Base-by-base conservation (phyloP, 1,284 basidiomycete species). In the Cerioporus squamosus region DNA sequence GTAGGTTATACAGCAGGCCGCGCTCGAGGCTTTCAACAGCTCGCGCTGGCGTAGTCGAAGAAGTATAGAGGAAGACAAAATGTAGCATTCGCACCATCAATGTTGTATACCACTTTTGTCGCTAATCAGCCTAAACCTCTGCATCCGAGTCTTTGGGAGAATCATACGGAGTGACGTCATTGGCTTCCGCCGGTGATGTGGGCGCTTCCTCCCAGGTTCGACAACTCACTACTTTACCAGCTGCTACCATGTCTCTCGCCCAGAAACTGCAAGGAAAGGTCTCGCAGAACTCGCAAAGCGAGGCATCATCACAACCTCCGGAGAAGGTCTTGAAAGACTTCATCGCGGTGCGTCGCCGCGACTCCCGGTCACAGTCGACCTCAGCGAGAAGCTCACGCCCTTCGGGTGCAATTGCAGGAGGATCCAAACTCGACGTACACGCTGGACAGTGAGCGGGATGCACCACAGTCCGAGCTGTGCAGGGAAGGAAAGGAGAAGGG, bases 391-490 rank as follows among this genome's bases (percentile, higher is more conserved):
- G n/a, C 40, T 17, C 33, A 36, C 33, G 15, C 33, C n/a, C 29
- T 7, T 29, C 33, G 33, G 33, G 33, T 36, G 33, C 33, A 36
- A 36, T 36, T 36, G 33, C 65, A 88, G 85, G 76, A 78, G 61
- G 74, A 81, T 51, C 84, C 82, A 5, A 72, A 77, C 43, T 75
- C 79, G 49, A 67, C 70, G 44, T 89, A 87, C 70, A 82, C 82
- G 2, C 86, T 89, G 67, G 82, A 87, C 74, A 82, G 81, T 65
- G 81, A 83, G 64, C 77, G 82, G 48, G 83, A 81, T 62, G 81
- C 83, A 52, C 75, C 80, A 14, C 74, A 82, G 65, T 86, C 87
- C 4, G 83, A 90, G 68, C 72, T 91, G 22, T 92, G 88, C 74
- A 77, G 88, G 54, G 76, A 83, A 64, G 79, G 78, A 39, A 73